Evolutionary conservation across 306 rosid genomes (phyloP), one percentile per base, ranked within the genome.

Genomic region (Luffa aegyptiaca): DNA sequence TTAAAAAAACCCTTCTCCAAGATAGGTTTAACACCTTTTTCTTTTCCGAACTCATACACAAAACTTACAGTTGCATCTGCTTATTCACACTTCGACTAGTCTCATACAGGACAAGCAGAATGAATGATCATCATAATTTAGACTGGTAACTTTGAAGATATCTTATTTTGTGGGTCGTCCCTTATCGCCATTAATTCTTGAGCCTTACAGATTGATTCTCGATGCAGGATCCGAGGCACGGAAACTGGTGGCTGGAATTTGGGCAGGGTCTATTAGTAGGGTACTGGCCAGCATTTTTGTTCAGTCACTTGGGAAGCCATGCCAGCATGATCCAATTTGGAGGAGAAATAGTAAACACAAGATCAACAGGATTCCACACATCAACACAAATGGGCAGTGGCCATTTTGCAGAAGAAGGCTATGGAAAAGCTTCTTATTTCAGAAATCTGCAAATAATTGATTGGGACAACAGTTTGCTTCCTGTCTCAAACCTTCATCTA

Each of bases 331-430:
- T 96, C 4, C 99, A 96, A 80, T 96, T 96, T 83, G 99, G 99
- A 58, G 99, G 99, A 18, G 99, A 96, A 79, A 83, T 96, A 56
- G 97, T 96, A 78, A 93, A 96, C 76, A 88, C 92, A n/a, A 84
- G 90, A 76, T 90, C 97, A 69, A 85, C 92, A 58, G 99, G 99
- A 0, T 90, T 84, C 35, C 99, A 96, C 91, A 96, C 99, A 8
- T 88, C 92, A 6, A 96, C 99, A 20, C 93, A 96, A 66, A 96
- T 96, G 99, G 99, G 99, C 1, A 96, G 99, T 84, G 99, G 99
- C 13, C 99, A 96, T 86, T 96, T 96, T 87, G 89, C 99, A 33
- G 96, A 75, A 64, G 98, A 93, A 82, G 99, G 99, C 1, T 93
- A 90, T 85, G 85, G 90, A 81, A 96, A 88, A 90, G 98, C 99